Percentiles rank a stretch among this genome's conserved stretches.
Conservation (phyloP, 345 rosid species). For the Kandelia obovata region DNA sequence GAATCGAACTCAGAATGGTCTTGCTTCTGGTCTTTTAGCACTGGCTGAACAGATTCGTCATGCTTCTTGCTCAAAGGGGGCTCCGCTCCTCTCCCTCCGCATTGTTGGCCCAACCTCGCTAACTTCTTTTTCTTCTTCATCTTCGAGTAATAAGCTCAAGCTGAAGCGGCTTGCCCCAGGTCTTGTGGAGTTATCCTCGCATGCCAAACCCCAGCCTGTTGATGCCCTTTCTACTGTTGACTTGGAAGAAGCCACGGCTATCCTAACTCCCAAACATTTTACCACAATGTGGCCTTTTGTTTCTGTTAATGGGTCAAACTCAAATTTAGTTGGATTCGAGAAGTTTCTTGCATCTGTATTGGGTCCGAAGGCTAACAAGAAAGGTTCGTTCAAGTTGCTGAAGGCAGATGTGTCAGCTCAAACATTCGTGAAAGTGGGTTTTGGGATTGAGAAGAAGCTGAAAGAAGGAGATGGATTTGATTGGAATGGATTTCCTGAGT, state of each 20-base stretch:
- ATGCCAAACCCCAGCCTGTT: conserved; percentile 30
- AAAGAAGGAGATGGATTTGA: conserved; percentile 43
- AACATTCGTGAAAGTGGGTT: conserved; percentile 77
- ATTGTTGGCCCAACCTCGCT: conserved; percentile 88
- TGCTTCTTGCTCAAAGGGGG: conserved; percentile 38
- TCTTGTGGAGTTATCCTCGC: conserved; percentile 67
- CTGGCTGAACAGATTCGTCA: conserved; percentile 78
- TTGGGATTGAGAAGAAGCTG: conserved; percentile 75
- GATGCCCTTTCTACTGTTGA: conserved; percentile 39
- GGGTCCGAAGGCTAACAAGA: conserved; percentile 61
- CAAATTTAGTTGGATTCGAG: conserved; percentile 74
- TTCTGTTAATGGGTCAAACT: conserved; percentile 72
- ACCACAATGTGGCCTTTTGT: conserved; percentile 87
- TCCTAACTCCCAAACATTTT: conserved; percentile 67
- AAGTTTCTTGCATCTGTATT: conserved; percentile 63
- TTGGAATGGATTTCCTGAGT: conserved; percentile 47
- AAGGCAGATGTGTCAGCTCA: conserved; percentile 84
- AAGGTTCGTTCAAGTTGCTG: conserved; percentile 71
- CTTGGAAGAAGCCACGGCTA: conserved; percentile 38
- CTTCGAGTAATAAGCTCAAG: conserved; percentile 63
- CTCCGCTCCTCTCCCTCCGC: conserved; percentile 71
- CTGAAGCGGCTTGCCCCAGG: conserved; percentile 91
- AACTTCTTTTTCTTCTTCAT: conserved; percentile 36
- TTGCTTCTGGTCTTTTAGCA: conserved; percentile 84
- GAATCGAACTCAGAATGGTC: conserved; percentile 48